Evolutionary conservation across 1,284 basidiomycete species (phyloP).

Genomic region (Marasmius fiardii): DNA sequence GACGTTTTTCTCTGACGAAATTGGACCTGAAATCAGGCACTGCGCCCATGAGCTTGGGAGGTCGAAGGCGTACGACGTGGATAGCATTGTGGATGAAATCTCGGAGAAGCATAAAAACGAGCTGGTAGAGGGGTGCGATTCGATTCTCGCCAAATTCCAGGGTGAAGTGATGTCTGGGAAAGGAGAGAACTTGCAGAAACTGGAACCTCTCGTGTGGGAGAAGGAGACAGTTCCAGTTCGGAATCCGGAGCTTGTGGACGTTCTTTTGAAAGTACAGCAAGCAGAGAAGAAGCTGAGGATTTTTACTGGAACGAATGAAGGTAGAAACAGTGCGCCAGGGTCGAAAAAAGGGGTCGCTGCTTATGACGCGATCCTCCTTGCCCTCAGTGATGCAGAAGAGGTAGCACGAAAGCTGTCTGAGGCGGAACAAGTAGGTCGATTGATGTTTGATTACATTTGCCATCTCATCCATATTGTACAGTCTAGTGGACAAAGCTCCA

Average conservation of each 20-base stretch:
- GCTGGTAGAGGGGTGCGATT: constrained; percentile 65
- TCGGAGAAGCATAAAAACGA: constrained; percentile 56
- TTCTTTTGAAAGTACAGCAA: constrained; percentile 79
- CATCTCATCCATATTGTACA: constrained; percentile 20
- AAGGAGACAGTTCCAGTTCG: constrained; percentile 82
- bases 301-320: constrained; percentile 25
- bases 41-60: constrained; percentile 86
- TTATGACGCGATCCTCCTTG: constrained; percentile 80
- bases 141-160: constrained; percentile 51
- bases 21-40: constrained; percentile 86
- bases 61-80: constrained; percentile 78
- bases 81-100: constrained; percentile 74
- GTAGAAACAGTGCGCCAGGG: constrained; percentile 40
- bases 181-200: constrained; percentile 46
- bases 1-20: constrained; percentile 15
- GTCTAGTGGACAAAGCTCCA: constrained; percentile 39
- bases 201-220: constrained; percentile 75
- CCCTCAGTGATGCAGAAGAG: constrained; percentile 85
- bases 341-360: constrained; percentile 75
- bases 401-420: constrained; percentile 77
- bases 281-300: constrained; percentile 57
- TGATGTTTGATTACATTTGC: background rate
- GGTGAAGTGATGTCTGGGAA: constrained; percentile 37
- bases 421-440: constrained; percentile 62
- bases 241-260: constrained; percentile 90